Conservation (phyloP, 2,329 filamentous ascomycete species). For the Penicillium sclerotiorum region DNA sequence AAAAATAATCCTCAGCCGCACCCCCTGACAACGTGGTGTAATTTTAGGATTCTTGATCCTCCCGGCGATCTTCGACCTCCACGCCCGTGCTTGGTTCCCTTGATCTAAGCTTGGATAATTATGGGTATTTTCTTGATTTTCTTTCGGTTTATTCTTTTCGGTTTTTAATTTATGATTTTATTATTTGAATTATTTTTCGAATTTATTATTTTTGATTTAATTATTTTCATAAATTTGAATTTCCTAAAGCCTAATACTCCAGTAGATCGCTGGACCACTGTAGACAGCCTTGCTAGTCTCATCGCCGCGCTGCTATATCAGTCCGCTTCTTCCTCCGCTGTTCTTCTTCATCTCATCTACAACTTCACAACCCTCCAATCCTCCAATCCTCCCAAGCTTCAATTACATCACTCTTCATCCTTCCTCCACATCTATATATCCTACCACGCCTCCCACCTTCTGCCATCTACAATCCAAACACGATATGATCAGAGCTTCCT, state of each 20-base stretch:
- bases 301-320: conserved; percentile 28
- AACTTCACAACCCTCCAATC: conserved; percentile 5
- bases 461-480: conserved; percentile 1
- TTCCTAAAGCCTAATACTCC: conserved; percentile 27
- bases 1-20: conserved; percentile 13
- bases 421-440: conserved; percentile 18
- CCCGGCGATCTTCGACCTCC: conserved; percentile 29
- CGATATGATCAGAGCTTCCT: conserved; percentile 29
- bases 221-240: conserved; percentile 17
- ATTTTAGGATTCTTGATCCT: conserved; percentile 30
- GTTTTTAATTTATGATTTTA: conserved; percentile 3
- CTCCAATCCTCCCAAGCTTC: conserved; percentile 5
- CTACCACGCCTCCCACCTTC: conserved; percentile 1
- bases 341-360: conserved; percentile 21
- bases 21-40: conserved; percentile 13
- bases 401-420: conserved; percentile 10
- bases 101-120: conserved; percentile 25
- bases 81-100: conserved; percentile 23
- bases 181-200: conserved; percentile 2
- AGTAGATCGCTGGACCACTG: conserved; percentile 22
- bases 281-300: conserved; percentile 19
- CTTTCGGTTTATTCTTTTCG: conserved; percentile 1
- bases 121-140: conserved; percentile 11
- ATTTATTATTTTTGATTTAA: conserved; percentile 3
- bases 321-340: conserved; percentile 26